Evolutionary conservation across 495 filamentous ascomycete species (phyloP).

Genomic region (Hypoxylon trugodes): DNA sequence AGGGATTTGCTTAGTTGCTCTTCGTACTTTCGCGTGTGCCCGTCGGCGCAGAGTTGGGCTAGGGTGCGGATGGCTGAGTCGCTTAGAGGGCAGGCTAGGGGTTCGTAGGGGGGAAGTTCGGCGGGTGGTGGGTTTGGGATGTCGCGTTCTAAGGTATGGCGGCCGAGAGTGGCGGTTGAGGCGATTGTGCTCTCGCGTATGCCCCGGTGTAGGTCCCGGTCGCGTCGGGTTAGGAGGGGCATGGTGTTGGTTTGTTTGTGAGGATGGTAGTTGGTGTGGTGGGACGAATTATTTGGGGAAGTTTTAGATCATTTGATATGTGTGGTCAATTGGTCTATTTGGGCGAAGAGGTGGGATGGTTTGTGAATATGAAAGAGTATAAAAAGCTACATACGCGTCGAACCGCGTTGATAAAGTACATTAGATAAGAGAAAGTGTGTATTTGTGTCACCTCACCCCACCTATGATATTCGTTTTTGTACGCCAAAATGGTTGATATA

Average conservation of each 20-base stretch:
- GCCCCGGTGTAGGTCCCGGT: no score
- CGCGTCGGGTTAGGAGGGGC: slow-evolving; percentile 11
- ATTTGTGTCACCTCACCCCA: no score
- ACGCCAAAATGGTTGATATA: not conserved
- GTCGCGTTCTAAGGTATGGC: slow-evolving; percentile 8
- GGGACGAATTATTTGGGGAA: no score
- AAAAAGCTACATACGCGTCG: slow-evolving; percentile 16
- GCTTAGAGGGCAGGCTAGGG: slow-evolving; percentile 60
- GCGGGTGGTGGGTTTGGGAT: slow-evolving; percentile 27
- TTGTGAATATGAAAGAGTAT: not conserved
- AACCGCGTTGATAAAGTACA: slow-evolving; percentile 25
- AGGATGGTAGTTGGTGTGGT: no score
- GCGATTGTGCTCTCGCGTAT: no score
- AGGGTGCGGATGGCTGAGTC: slow-evolving; percentile 43
- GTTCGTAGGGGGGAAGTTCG: slow-evolving; percentile 66
- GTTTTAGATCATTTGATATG: no score
- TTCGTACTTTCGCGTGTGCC: slow-evolving; percentile 48
- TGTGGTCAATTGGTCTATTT: no score
- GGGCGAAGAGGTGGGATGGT: not conserved
- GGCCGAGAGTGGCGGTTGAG: no score
- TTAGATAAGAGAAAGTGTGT: slow-evolving; percentile 11
- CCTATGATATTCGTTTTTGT: no score
- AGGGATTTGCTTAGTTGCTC: slow-evolving; percentile 50
- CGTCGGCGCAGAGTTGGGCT: slow-evolving; percentile 39
- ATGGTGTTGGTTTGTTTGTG: no score